phyloP scores from a whole-genome alignment of 495 filamentous ascomycete genomes.

The Xylaria venustula region DNA sequence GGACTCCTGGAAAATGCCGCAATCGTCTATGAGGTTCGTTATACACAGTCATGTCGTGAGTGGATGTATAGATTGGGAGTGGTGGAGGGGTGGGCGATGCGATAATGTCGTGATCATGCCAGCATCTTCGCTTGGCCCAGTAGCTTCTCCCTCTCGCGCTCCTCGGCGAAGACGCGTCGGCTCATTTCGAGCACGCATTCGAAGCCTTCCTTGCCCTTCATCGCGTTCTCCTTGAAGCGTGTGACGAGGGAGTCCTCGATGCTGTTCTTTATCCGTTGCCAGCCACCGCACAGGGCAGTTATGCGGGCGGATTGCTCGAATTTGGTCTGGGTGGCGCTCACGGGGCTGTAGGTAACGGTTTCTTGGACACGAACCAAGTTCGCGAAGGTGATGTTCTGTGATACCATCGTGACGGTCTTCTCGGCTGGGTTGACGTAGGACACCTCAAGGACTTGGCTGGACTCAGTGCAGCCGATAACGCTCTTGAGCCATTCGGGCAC shows the following conservation, averaged over 20 bases:
- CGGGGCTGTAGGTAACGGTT: slow-evolving; percentile 78
- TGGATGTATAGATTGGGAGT: neutral
- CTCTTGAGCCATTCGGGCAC: slow-evolving; percentile 83
- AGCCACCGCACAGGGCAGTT: slow-evolving; percentile 90
- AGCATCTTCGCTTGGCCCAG: slow-evolving; percentile 24
- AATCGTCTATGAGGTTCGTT: slow-evolving; percentile 24
- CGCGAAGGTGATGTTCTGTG: slow-evolving; percentile 83
- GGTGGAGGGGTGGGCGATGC: neutral
- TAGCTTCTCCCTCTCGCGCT: slow-evolving; percentile 61
- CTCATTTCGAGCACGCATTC: slow-evolving; percentile 94
- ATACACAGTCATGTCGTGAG: slow-evolving; percentile 12
- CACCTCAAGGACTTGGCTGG: slow-evolving; percentile 87
- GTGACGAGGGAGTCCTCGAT: slow-evolving; percentile 91
- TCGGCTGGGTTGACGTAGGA: slow-evolving; percentile 82
- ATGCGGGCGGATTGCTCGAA: slow-evolving; percentile 89
- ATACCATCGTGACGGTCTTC: slow-evolving; percentile 91
- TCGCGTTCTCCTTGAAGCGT: slow-evolving; percentile 86
- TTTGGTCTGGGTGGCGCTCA: slow-evolving; percentile 62
- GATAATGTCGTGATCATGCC: slow-evolving; percentile 6
- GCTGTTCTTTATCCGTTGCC: slow-evolving; percentile 90
- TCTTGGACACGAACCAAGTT: slow-evolving; percentile 87
- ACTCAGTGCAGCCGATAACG: slow-evolving; percentile 67
- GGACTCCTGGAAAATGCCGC: slow-evolving; percentile 26
- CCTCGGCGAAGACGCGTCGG: slow-evolving; percentile 86
- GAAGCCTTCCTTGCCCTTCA: slow-evolving; percentile 85